Conservation (phyloP, 306 rosid species). For the Cucurbita moschata region DNA sequence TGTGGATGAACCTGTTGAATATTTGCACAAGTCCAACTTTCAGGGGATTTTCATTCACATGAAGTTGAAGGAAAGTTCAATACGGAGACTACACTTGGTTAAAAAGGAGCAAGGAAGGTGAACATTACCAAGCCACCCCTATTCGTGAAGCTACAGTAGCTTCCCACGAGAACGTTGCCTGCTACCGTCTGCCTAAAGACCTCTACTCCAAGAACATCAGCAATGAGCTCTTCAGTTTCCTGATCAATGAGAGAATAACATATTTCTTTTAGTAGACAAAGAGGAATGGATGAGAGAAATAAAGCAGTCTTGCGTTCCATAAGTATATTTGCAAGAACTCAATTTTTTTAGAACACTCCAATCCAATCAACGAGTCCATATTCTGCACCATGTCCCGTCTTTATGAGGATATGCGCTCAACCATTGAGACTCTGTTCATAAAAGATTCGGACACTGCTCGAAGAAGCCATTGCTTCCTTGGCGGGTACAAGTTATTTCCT, state of each 20-base stretch:
- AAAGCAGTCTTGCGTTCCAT: background rate
- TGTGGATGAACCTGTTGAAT: constrained; percentile 74
- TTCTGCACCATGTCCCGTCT: background rate
- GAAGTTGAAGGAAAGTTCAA: background rate
- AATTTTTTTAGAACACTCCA: background rate
- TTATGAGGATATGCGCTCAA: background rate
- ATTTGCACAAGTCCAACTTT: background rate
- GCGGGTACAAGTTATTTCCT: background rate
- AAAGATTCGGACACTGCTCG: background rate
- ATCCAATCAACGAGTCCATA: background rate
- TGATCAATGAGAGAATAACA: constrained; percentile 5
- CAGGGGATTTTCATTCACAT: background rate
- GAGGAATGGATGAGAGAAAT: background rate
- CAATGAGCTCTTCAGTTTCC: constrained; percentile 90
- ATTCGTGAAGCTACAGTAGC: constrained; percentile 74
- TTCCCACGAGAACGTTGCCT: constrained; percentile 82
- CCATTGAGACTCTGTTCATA: background rate
- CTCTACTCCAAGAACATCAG: constrained; percentile 93
- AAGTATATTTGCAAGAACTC: background rate
- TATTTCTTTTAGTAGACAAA: background rate
- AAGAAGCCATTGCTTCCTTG: background rate
- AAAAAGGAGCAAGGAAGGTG: too few relatives aligned
- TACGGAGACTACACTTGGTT: background rate
- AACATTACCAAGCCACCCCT: constrained; percentile 77
- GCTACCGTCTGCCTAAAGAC: constrained; percentile 94